Base-by-base conservation (phyloP, 768 basidiomycete genomes). In the Lactarius vividus region DNA sequence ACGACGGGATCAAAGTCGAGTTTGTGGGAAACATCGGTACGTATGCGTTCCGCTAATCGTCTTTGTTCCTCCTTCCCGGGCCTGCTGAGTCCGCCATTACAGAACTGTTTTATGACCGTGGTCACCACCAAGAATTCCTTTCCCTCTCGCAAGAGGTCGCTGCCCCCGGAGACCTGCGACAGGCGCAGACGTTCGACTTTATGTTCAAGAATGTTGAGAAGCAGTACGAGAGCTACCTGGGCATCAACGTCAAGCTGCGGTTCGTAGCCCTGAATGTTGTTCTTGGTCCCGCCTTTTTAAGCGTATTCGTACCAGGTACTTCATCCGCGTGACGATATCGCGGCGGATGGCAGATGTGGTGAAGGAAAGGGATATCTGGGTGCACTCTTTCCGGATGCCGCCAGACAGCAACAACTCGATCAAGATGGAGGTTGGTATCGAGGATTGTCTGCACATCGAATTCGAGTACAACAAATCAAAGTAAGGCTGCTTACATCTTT, bases 391-490 rank as follows among this genome's bases (percentile, higher is more conserved):
- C 81, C 91, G 96, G 40, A 98, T 98, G 93, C 97, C 96, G 11
- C 95, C 96, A 63, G 96, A 98, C 76, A 92, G 87, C 73, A 98
- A 97, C 76, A 98, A 96, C 75, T 90, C 93, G 49, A 98, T 98
- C 79, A 98, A 96, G 83, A 99, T 99, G 97, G 97, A 98, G 79
- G 97, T 98, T 40, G 97, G 97, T 8, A 99, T 99, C 66, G 97
- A 98, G 76, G 97, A 99, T 74, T 98, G 97, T 76, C 77, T 98
- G 72, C 96, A 98, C 75, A 99, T 99, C 72, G 97, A 98, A 75
- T 98, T 98, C 70, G 97, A 98, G 79, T 98, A 99, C 79, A 98
- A 99, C 83, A 98, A 98, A 76, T 96, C 96, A 63, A 98, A 98
- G 96, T 93, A 65, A 40, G 60, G 10, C 28, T 55, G 26, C 23